Percentiles rank a stretch among this genome's conserved stretches.
Evolutionary conservation across 2,329 filamentous ascomycete genomes (phyloP).

Genomic region (Xylariaceae sp.): DNA sequence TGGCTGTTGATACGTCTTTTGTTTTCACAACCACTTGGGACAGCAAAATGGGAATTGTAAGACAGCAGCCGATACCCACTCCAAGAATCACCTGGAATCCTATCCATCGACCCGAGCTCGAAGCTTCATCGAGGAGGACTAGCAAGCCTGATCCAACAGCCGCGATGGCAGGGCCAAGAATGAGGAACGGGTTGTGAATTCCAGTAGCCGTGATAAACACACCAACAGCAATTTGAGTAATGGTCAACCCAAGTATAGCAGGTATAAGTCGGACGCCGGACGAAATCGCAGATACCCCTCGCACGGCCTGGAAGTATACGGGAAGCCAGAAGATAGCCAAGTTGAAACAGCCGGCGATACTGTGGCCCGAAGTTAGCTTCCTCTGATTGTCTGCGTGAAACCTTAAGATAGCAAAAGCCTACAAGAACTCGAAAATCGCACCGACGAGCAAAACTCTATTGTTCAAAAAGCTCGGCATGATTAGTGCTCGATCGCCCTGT

Average conservation of each 20-base stretch:
- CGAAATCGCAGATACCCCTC: not conserved
- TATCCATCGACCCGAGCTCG: not conserved
- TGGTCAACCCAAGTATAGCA: constrained; percentile 1
- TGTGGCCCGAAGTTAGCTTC: constrained; percentile 3
- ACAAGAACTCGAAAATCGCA: constrained; percentile 14
- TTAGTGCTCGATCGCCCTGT: constrained; percentile 10
- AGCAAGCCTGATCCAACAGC: not conserved
- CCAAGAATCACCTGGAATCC: constrained; percentile 5
- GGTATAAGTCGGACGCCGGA: not conserved
- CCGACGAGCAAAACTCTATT: constrained; percentile 10
- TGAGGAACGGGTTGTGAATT: not conserved
- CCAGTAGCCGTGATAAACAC: not conserved
- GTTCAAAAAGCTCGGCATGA: constrained; percentile 10
- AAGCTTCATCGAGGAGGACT: not conserved
- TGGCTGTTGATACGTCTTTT: constrained; percentile 13
- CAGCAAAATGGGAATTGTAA: constrained; percentile 10
- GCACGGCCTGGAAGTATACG: constrained; percentile 6
- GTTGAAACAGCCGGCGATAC: constrained; percentile 8
- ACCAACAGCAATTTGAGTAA: constrained; percentile 6
- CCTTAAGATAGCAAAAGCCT: not conserved
- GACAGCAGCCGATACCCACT: constrained; percentile 9
- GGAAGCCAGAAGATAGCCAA: constrained; percentile 7
- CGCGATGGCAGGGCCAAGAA: not conserved
- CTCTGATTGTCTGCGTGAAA: not conserved
- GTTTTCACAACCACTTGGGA: constrained; percentile 14